Evolutionary conservation across 306 rosid genomes (phyloP).

Genomic region (Cucurbita ficifolia): DNA sequence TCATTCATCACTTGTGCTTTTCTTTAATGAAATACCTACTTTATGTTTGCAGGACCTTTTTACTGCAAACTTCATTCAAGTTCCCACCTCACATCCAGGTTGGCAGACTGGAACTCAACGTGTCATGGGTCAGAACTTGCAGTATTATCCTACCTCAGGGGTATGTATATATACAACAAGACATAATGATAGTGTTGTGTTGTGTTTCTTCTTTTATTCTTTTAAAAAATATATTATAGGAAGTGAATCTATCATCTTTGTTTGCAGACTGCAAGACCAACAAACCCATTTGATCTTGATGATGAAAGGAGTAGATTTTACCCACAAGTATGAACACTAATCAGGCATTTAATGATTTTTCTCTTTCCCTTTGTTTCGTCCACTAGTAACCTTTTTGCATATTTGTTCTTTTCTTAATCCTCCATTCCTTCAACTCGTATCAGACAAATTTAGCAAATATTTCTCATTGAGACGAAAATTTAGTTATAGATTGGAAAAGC

Average conservation of each 20-base stretch:
- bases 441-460: background rate
- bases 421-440: background rate
- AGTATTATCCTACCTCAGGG: slow-evolving; percentile 34
- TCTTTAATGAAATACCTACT: slow-evolving; percentile 2
- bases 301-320: slow-evolving; percentile 22
- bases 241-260: slow-evolving; percentile 6
- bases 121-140: slow-evolving; percentile 44
- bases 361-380: background rate
- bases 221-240: background rate
- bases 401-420: background rate
- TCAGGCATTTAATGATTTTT: background rate
- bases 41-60: slow-evolving; percentile 61
- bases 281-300: slow-evolving; percentile 53
- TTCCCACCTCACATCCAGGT: slow-evolving; percentile 28
- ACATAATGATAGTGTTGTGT: background rate
- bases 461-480: background rate
- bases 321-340: slow-evolving; percentile 30
- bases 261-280: slow-evolving; percentile 36
- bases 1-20: background rate
- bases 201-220: background rate
- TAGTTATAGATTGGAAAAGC: background rate
- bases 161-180: slow-evolving; percentile 13
- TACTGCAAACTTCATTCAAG: slow-evolving; percentile 26
- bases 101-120: slow-evolving; percentile 42
- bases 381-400: background rate